Percentiles rank a stretch among this genome's conserved stretches.
Evolutionary conservation across 106 monocot genomes (phyloP).

Genomic region (Acorus calamus): DNA sequence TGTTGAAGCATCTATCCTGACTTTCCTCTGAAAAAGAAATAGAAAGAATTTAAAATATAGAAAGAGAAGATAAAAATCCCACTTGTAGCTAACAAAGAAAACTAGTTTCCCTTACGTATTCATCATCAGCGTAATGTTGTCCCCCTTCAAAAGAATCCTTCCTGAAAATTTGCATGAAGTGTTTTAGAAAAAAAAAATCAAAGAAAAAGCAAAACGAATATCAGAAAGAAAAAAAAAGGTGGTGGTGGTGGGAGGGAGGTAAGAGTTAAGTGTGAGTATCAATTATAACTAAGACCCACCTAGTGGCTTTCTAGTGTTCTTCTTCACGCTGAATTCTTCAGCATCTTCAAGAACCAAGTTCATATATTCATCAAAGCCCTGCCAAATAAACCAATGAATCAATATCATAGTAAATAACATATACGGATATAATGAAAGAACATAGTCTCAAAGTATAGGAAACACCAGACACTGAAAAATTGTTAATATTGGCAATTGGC

Average conservation of each 20-base stretch:
- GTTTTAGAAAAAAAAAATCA: not conserved
- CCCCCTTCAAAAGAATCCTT: conserved; percentile 16
- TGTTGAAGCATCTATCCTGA: too few relatives aligned
- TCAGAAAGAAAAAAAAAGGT: not conserved
- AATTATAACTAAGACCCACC: not conserved
- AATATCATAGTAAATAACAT: too few relatives aligned
- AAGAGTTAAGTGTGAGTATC: too few relatives aligned
- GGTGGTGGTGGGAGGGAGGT: not conserved
- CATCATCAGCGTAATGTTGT: conserved; percentile 19
- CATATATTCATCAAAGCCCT: conserved; percentile 24
- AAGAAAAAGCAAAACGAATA: not conserved
- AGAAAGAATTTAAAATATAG: too few relatives aligned
- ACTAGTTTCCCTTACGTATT: conserved; percentile 5
- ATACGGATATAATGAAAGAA: too few relatives aligned
- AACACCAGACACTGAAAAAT: too few relatives aligned
- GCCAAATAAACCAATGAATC: not conserved
- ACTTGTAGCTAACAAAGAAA: too few relatives aligned
- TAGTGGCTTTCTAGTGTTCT: conserved; percentile 11
- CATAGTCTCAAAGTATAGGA: too few relatives aligned
- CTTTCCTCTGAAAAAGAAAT: too few relatives aligned
- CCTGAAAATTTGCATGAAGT: not conserved
- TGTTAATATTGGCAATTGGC: too few relatives aligned
- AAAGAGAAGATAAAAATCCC: too few relatives aligned
- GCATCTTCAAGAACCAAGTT: not conserved
- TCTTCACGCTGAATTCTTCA: conserved; percentile 16